These are phyloP conservation scores for Crinitomyces ghanaensis DNA, from an alignment of 805 yeast species.

Conservation along the genomic window DNA sequence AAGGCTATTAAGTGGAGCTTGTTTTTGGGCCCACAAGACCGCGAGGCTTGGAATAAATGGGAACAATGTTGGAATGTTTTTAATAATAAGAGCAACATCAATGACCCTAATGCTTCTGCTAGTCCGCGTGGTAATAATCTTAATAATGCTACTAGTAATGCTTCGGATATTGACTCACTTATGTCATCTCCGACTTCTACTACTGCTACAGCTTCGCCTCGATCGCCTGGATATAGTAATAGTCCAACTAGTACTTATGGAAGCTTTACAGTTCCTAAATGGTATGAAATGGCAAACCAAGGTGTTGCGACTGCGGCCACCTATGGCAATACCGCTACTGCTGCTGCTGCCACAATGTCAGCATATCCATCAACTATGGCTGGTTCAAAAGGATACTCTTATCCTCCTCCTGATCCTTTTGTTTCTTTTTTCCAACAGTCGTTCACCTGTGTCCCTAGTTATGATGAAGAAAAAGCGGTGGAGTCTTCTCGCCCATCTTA, in stretches of 20 bases:
- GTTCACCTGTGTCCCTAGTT: slow-evolving; percentile 7
- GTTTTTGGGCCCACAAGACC: slow-evolving; percentile 28
- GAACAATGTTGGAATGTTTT: slow-evolving; percentile 22
- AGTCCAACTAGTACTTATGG: slow-evolving; percentile 9
- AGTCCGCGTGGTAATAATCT: neutral
- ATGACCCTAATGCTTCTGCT: slow-evolving; percentile 1
- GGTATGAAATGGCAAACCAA: slow-evolving; percentile 16
- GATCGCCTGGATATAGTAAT: neutral
- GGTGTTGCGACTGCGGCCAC: too few species aligned
- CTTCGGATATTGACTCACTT: neutral
- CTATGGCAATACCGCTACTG: neutral
- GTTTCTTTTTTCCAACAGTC: slow-evolving; percentile 18
- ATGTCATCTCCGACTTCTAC: slow-evolving; percentile 4
- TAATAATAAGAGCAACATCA: slow-evolving; percentile 2
- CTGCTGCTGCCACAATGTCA: slow-evolving; percentile 2
- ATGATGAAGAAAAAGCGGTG: slow-evolving; percentile 7
- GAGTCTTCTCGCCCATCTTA: slow-evolving; percentile 1
- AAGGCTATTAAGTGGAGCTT: slow-evolving; percentile 48
- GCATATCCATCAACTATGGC: slow-evolving; percentile 3
- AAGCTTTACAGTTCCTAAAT: slow-evolving; percentile 18
- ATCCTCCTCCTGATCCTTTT: slow-evolving; percentile 5
- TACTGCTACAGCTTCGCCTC: slow-evolving; percentile 1
- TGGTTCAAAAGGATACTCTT: neutral
- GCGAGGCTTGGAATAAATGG: slow-evolving; percentile 25
- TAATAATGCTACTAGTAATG: neutral